These are phyloP conservation scores for Aspergillus persii DNA, from an alignment of 2,329 filamentous ascomycete genomes.

Conservation along the genomic window DNA sequence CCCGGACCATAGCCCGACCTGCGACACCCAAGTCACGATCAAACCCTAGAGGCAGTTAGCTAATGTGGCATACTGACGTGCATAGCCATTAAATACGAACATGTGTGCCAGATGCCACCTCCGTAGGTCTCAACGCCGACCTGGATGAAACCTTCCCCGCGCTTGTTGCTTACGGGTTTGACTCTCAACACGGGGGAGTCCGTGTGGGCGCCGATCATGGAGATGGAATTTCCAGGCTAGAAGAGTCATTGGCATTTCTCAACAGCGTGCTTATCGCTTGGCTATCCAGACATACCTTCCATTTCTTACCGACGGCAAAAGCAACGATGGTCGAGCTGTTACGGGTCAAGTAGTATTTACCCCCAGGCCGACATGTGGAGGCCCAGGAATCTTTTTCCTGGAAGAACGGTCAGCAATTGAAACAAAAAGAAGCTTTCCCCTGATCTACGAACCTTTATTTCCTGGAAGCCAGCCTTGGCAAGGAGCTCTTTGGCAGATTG, in stretches of 20 bases:
- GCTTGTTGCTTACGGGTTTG: constrained; percentile 92
- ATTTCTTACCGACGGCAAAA: constrained; percentile 86
- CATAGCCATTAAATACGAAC: constrained; percentile 31
- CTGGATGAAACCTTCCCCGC: constrained; percentile 82
- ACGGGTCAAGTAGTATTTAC: constrained; percentile 94
- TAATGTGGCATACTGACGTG: not conserved
- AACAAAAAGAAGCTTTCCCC: not conserved
- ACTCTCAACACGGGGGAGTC: constrained; percentile 89
- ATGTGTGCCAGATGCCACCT: constrained; percentile 95
- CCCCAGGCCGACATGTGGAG: constrained; percentile 73
- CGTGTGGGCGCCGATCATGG: constrained; percentile 94
- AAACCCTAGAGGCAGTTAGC: constrained; percentile 59
- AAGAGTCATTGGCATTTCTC: not conserved
- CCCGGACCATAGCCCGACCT: constrained; percentile 78
- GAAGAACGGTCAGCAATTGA: constrained; percentile 1
- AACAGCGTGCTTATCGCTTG: not conserved
- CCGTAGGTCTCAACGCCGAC: constrained; percentile 96
- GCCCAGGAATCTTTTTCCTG: constrained; percentile 87
- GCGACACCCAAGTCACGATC: constrained; percentile 91
- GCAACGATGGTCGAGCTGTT: constrained; percentile 91
- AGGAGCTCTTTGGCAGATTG: constrained; percentile 73
- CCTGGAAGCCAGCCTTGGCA: constrained; percentile 77
- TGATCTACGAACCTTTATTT: constrained; percentile 61
- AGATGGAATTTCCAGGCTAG: constrained; percentile 78
- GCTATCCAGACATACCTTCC: constrained; percentile 55